Evolutionary conservation across 1,284 basidiomycete genomes (phyloP), one percentile per base, ranked within the genome.

Genomic region (Ceratobasidium sp.): DNA sequence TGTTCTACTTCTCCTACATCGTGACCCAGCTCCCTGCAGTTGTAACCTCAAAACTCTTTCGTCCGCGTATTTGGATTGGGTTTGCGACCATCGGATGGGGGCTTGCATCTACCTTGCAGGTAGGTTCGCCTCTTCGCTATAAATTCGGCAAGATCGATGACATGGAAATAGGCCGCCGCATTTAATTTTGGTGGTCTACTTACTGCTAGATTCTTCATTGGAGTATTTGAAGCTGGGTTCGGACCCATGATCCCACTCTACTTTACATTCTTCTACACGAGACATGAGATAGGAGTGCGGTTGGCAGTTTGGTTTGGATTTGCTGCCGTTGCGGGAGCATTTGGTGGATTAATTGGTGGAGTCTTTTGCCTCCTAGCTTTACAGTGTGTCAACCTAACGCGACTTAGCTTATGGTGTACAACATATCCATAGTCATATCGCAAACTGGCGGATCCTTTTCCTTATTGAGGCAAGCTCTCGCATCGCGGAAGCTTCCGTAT

Each of bases 231-330:
- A 83, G 90, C 93, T 1, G 89, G 90, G 2, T 94, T 94, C 81
- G 92, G 90, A 0, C 93, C 93, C 7, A 91, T 89, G 0, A 92
- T 94, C 49, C 92, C 92, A 20, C 85, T 94, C 2, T 94, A 94
- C 83, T 90, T 92, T 80, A 92, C 93, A 0, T 89, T 93, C 79
- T 94, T 91, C 83, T 94, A 94, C 84, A 94, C 93, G 10, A 93
- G 90, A 81, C 83, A 87, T 5, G 93, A 94, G 83, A 89, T 93
- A 81, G 93, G 93, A 18, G 84, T 92, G 68, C 88, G 93, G 83
- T 87, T 94, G 85, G 93, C 92, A 2, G 90, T 91, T 83, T 94
- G 92, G 92, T 93, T 94, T 82, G 92, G 92, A 10, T 94, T 94
- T 82, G 93, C 93, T 23, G 92, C 93, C 1, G 91, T 94, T 10